Evolutionary conservation across 345 rosid species (phyloP).

Genomic region (Acer negundo): DNA sequence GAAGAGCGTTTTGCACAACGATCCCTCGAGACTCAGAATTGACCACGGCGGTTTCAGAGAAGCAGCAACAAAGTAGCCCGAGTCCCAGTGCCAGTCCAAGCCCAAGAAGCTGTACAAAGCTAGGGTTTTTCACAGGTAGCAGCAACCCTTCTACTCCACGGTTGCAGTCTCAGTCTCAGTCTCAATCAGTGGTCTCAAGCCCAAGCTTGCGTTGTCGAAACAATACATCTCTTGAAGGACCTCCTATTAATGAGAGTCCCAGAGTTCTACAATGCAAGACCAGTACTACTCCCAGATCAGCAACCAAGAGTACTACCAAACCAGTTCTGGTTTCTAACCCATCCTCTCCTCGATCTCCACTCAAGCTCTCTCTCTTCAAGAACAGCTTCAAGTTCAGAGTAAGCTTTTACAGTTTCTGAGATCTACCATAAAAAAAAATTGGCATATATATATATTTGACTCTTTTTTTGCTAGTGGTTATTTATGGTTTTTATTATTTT

Average conservation of each 20-base stretch:
- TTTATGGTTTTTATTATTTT: conserved; percentile 6
- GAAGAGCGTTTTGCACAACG: conserved; percentile 92
- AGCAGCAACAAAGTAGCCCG: conserved; percentile 24
- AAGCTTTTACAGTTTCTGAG: conserved; percentile 24
- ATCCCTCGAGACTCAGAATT: conserved; percentile 59
- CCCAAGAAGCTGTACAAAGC: conserved; percentile 58
- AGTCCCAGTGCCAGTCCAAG: conserved; percentile 40
- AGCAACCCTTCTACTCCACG: conserved; percentile 80
- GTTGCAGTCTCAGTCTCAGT: conserved; percentile 31
- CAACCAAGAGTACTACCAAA: conserved; percentile 27
- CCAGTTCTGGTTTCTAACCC: conserved; percentile 45
- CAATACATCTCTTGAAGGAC: conserved; percentile 18
- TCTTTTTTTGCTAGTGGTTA: not conserved
- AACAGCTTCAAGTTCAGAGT: conserved; percentile 84
- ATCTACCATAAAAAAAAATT: not conserved
- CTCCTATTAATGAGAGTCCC: conserved; percentile 35
- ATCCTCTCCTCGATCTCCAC: conserved; percentile 78
- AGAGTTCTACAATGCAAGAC: conserved; percentile 42
- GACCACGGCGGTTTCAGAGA: conserved; percentile 30
- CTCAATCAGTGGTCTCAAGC: conserved; percentile 32
- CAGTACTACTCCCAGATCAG: conserved; percentile 17
- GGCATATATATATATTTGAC: not conserved
- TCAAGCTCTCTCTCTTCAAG: conserved; percentile 73
- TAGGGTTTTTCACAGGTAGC: conserved; percentile 52
- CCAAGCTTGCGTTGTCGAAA: conserved; percentile 60